Percentiles rank a stretch among this genome's conserved stretches.
phyloP scores from a whole-genome alignment of 495 filamentous ascomycete genomes.

The Podospora appendiculata region DNA sequence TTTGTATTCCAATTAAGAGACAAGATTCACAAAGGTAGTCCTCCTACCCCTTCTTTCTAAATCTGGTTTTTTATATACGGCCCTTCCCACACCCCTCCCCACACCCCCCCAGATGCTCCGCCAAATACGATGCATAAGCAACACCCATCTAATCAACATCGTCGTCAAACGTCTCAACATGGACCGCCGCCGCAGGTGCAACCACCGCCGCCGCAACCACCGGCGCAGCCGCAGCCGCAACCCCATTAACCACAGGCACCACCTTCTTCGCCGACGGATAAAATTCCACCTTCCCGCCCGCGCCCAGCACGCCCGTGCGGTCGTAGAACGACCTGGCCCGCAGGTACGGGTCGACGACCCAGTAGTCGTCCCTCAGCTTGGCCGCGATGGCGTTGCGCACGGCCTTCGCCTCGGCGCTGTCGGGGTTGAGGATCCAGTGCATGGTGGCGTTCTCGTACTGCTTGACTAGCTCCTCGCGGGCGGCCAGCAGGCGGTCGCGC shows the following conservation, averaged over 20 bases:
- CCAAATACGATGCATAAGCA: neutral
- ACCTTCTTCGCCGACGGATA: conserved; percentile 36
- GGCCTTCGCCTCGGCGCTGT: conserved; percentile 29
- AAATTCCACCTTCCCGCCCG: conserved; percentile 59
- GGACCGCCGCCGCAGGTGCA: neutral
- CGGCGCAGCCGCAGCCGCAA: neutral
- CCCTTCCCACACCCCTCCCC: neutral
- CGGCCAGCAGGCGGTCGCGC: conserved; percentile 50
- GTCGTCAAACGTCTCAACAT: neutral
- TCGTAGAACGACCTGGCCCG: conserved; percentile 70
- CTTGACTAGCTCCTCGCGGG: conserved; percentile 53
- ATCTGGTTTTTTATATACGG: no score
- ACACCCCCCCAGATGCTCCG: neutral
- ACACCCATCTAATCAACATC: neutral
- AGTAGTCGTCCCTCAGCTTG: conserved; percentile 68
- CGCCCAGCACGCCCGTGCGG: conserved; percentile 57
- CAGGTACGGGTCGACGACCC: conserved; percentile 72
- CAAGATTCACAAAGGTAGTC: no score
- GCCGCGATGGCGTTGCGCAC: conserved; percentile 48
- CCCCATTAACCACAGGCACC: neutral
- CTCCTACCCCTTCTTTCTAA: no score
- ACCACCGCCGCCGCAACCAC: neutral
- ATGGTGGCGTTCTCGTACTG: conserved; percentile 64
- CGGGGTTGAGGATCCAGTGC: conserved; percentile 53
- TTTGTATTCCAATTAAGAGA: no score